Conservation (phyloP, 805 yeast genomes). For the Kluyveromyces lactis region DNA sequence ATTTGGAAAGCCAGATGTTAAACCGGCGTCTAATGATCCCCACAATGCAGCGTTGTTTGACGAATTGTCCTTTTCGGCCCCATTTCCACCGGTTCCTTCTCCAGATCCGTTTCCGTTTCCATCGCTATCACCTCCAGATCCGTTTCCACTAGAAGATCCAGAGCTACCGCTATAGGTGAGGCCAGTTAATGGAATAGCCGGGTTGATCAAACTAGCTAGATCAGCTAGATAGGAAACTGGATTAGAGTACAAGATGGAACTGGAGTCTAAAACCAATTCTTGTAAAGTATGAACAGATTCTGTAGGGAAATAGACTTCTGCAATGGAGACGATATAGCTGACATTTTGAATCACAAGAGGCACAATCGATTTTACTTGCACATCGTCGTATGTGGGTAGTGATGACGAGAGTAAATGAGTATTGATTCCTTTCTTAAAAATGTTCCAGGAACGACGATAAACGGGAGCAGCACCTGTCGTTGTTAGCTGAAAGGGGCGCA, state of each 20-base stretch:
- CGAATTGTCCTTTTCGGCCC: conserved; percentile 6
- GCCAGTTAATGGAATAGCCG: conserved; percentile 19
- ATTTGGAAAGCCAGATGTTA: not conserved
- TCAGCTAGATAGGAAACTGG: conserved; percentile 47
- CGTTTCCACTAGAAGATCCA: conserved; percentile 29
- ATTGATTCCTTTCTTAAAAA: not conserved
- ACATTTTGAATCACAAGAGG: conserved; percentile 59
- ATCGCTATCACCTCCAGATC: conserved; percentile 24
- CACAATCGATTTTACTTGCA: conserved; percentile 57
- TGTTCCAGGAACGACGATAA: not conserved
- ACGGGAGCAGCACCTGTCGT: conserved; percentile 3
- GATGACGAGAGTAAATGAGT: not conserved
- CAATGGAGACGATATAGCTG: conserved; percentile 72
- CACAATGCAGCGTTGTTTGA: not conserved
- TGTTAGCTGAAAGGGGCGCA: conserved; percentile 44
- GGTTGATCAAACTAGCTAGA: conserved; percentile 64
- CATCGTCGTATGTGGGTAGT: conserved; percentile 10
- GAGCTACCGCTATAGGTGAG: conserved; percentile 11
- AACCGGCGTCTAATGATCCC: conserved; percentile 6
- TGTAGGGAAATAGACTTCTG: conserved; percentile 74
- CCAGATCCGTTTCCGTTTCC: conserved; percentile 8
- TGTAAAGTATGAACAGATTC: conserved; percentile 42
- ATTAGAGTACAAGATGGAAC: conserved; percentile 56
- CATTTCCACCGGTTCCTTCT: conserved; percentile 10
- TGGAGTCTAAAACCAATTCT: conserved; percentile 37